A percentile compares a stretch with the other conserved stretches of the same genome.
phyloP scores from a whole-genome alignment of 1,284 basidiomycete genomes.

The Neotropicomus parvogracilis region DNA sequence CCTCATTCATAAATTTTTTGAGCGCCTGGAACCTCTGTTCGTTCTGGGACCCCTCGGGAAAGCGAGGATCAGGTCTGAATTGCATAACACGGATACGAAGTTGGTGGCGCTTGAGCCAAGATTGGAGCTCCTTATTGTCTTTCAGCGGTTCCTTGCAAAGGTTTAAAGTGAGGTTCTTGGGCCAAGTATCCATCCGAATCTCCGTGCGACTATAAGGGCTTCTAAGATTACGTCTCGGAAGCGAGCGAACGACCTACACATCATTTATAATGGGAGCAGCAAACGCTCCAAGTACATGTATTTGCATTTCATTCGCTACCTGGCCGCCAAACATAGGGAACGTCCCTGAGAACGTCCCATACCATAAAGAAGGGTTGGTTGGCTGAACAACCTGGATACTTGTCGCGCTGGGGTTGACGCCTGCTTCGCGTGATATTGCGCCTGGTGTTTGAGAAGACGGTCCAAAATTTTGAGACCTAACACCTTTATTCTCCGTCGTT shows the following conservation, averaged over 20 bases:
- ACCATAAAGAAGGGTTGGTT: conserved; percentile 38
- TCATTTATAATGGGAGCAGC: conserved; percentile 17
- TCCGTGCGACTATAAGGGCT: conserved; percentile 41
- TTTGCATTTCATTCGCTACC: conserved; percentile 41
- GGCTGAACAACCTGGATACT: conserved; percentile 8
- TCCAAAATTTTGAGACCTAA: conserved; percentile 13
- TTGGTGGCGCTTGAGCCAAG: conserved; percentile 46
- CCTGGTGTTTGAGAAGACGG: conserved; percentile 12
- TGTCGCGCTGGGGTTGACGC: conserved; percentile 1
- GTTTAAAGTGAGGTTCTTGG: conserved; percentile 41
- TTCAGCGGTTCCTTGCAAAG: conserved; percentile 44
- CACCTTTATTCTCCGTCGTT: conserved; percentile 41
- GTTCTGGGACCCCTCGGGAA: conserved; percentile 35
- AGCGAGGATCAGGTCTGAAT: conserved; percentile 29
- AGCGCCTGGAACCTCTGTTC: conserved; percentile 41
- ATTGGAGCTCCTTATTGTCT: conserved; percentile 38
- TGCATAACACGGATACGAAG: conserved; percentile 33
- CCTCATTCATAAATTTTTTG: conserved; percentile 39
- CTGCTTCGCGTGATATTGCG: conserved; percentile 12
- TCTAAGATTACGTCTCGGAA: conserved; percentile 3
- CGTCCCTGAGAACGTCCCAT: conserved; percentile 49
- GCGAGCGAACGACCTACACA: conserved; percentile 30
- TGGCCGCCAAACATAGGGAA: conserved; percentile 40
- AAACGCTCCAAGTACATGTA: conserved; percentile 39
- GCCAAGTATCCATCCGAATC: conserved; percentile 52